These are phyloP conservation scores for Epichloe aotearoae DNA, from an alignment of 2,329 filamentous ascomycete genomes.

Conservation along the genomic window DNA sequence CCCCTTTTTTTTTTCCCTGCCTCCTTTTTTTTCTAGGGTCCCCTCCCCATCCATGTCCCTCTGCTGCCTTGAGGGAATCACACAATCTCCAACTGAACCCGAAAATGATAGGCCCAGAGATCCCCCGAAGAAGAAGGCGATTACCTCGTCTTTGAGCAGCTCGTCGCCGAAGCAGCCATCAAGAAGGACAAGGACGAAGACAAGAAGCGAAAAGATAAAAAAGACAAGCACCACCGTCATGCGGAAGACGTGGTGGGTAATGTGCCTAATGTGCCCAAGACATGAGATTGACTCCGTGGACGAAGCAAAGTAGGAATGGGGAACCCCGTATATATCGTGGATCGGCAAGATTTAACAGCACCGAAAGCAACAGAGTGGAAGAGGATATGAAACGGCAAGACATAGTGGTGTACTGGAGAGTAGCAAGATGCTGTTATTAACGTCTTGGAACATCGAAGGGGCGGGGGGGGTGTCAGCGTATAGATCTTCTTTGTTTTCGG, in stretches of 20 bases:
- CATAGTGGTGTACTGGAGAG: too few species aligned
- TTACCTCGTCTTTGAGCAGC: constrained; percentile 96
- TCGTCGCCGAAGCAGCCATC: constrained; percentile 88
- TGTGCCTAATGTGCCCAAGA: constrained; percentile 13
- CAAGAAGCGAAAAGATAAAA: constrained; percentile 44
- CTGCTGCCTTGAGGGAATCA: too few species aligned
- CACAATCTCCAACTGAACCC: too few species aligned
- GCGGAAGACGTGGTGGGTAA: constrained; percentile 15
- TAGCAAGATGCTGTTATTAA: too few species aligned
- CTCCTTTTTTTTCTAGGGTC: background rate
- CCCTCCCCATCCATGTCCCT: too few species aligned
- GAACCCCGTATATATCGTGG: background rate
- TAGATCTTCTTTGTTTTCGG: background rate
- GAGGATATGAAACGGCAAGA: background rate
- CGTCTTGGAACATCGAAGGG: too few species aligned
- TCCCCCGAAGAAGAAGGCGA: constrained; percentile 96
- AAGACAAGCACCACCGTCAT: constrained; percentile 27
- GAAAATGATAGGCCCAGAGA: constrained; percentile 54
- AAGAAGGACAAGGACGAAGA: constrained; percentile 87
- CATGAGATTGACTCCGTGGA: background rate
- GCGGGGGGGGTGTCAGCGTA: background rate
- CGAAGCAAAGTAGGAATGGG: background rate
- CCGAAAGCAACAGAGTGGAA: too few species aligned
- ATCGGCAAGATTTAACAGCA: background rate
- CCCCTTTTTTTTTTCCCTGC: background rate